Evolutionary conservation across 768 basidiomycete genomes (phyloP).

Genomic region (Ephemerocybe angulata): DNA sequence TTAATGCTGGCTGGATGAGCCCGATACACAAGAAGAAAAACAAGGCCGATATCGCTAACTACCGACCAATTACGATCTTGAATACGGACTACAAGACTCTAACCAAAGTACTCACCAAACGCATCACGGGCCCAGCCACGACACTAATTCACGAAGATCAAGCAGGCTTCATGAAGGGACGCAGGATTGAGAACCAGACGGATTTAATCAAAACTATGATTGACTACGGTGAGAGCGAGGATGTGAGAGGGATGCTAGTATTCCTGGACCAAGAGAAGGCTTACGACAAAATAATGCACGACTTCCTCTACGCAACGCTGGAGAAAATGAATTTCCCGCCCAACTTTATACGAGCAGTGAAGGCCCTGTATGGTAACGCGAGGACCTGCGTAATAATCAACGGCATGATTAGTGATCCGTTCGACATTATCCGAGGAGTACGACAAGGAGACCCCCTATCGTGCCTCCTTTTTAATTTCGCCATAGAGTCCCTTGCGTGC

Average conservation of each 20-base stretch:
- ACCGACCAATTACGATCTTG: conserved; percentile 31
- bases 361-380: background rate
- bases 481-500: background rate
- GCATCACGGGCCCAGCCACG: conserved; percentile 11
- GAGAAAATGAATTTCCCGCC: background rate
- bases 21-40: conserved; percentile 42
- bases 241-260: background rate
- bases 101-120: conserved; percentile 21
- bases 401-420: conserved; percentile 9
- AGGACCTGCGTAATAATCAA: background rate
- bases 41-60: conserved; percentile 26
- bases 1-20: conserved; percentile 34
- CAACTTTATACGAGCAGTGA: background rate
- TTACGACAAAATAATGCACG: background rate
- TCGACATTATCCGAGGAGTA: background rate
- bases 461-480: background rate
- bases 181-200: background rate
- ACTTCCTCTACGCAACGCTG: background rate
- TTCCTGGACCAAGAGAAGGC: conserved; percentile 2
- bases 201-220: background rate
- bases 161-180: background rate
- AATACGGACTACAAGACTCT: conserved; percentile 33
- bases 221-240: background rate
- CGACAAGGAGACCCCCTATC: conserved; percentile 2
- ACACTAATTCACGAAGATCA: conserved; percentile 18